A percentile compares a stretch with the other conserved stretches of the same genome.
Conservation (phyloP, 1,139 yeast genomes). For the Magnusiomyces magnusii region DNA sequence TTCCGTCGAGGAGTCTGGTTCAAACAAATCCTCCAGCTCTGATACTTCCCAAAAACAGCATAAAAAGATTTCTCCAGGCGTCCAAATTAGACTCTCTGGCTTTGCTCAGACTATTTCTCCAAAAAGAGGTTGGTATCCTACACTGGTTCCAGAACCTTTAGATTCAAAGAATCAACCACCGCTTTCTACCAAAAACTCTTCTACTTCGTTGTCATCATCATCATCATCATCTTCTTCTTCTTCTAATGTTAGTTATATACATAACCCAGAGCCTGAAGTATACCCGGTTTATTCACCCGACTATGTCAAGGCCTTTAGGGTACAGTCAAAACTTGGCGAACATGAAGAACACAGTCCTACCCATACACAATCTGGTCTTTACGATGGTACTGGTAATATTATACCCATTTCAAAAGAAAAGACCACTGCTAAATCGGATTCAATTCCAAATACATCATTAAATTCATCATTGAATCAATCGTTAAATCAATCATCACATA, state of each 20-base stretch:
- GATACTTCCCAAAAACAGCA: slow-evolving; percentile 46
- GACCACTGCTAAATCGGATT: background rate
- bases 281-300: slow-evolving; percentile 1
- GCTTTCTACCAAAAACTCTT: background rate
- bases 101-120: slow-evolving; percentile 36
- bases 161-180: background rate
- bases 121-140: background rate
- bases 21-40: background rate
- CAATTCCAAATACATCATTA: background rate
- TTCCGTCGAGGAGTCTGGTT: background rate
- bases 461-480: background rate
- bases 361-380: background rate
- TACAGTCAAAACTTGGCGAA: background rate
- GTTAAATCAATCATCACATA: background rate
- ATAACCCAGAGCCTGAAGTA: background rate
- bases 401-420: background rate
- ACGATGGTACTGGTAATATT: background rate
- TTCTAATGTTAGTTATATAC: background rate
- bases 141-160: background rate
- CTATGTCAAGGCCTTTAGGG: background rate
- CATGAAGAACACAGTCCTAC: background rate
- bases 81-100: slow-evolving; percentile 53
- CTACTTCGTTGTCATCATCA: background rate
- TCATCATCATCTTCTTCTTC: background rate
- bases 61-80: background rate